Evolutionary conservation across 2,329 filamentous ascomycete species (phyloP).

Genomic region (Clonostachys chloroleuca): DNA sequence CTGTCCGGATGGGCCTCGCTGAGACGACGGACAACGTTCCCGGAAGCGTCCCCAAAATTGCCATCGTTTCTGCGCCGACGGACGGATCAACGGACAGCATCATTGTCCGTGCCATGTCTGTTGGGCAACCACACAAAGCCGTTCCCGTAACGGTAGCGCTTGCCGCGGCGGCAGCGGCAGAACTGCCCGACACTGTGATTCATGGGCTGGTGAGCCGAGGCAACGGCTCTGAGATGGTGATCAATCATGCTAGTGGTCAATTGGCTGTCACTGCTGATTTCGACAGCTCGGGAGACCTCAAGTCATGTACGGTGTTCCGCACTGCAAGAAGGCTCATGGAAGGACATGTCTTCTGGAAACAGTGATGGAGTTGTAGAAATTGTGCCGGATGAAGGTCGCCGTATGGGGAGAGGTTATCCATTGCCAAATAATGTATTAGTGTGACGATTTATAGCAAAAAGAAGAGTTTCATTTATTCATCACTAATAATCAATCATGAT

Average conservation of each 20-base stretch:
- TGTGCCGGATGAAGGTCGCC: too few species aligned
- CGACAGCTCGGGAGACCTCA: constrained; percentile 21
- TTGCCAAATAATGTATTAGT: too few species aligned
- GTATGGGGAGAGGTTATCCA: too few species aligned
- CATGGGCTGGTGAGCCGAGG: constrained; percentile 18
- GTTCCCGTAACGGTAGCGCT: constrained; percentile 50
- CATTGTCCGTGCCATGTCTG: constrained; percentile 41
- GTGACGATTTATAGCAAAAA: too few species aligned
- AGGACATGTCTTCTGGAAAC: constrained; percentile 26
- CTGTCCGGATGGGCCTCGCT: constrained; percentile 56
- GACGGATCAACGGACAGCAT: constrained; percentile 6
- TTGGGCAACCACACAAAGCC: constrained; percentile 51
- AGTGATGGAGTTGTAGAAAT: background rate
- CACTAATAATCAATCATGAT: too few species aligned
- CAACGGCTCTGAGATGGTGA: constrained; percentile 20
- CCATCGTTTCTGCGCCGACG: constrained; percentile 13
- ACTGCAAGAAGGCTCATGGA: constrained; percentile 43
- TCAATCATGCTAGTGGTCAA: constrained; percentile 42
- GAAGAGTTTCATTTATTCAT: too few species aligned
- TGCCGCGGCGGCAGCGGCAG: constrained; percentile 41
- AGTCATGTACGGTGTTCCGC: constrained; percentile 34
- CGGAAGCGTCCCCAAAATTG: constrained; percentile 57
- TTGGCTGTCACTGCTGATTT: constrained; percentile 13
- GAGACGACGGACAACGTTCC: constrained; percentile 35
- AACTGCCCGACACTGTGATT: constrained; percentile 31